Evolutionary conservation across 768 basidiomycete species (phyloP).

Genomic region (Boletus subparvulus): DNA sequence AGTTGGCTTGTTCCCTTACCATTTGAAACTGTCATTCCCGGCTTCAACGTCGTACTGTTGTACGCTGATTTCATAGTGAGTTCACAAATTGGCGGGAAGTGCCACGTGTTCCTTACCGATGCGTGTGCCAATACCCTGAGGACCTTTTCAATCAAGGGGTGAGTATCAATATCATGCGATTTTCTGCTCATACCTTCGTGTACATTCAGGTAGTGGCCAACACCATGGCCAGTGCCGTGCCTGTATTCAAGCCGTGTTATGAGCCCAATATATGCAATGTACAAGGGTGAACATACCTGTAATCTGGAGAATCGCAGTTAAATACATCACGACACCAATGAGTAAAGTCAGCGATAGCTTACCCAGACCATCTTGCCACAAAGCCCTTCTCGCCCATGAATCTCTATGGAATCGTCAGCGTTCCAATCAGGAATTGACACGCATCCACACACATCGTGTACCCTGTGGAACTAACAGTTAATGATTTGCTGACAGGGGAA

Average conservation of each 20-base stretch:
- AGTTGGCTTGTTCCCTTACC: slow-evolving; percentile 33
- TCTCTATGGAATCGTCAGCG: slow-evolving; percentile 49
- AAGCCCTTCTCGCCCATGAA: slow-evolving; percentile 69
- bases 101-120: slow-evolving; percentile 27
- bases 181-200: slow-evolving; percentile 58
- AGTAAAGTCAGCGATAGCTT: slow-evolving; percentile 16
- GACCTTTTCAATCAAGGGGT: slow-evolving; percentile 38
- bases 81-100: not conserved
- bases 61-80: slow-evolving; percentile 43
- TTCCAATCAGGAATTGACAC: not conserved
- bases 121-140: slow-evolving; percentile 51
- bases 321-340: not conserved
- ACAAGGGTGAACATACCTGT: slow-evolving; percentile 41
- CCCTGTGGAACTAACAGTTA: slow-evolving; percentile 36
- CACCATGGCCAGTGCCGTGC: slow-evolving; percentile 93
- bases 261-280: not conserved
- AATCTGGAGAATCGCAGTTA: slow-evolving; percentile 41
- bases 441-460: slow-evolving; percentile 48
- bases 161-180: not conserved
- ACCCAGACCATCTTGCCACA: slow-evolving; percentile 91
- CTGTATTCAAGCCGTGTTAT: slow-evolving; percentile 36
- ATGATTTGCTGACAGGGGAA: not conserved
- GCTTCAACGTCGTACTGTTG: slow-evolving; percentile 70
- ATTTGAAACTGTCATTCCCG: slow-evolving; percentile 90
- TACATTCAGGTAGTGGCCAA: slow-evolving; percentile 92